phyloP scores from a whole-genome alignment of 2,329 filamentous ascomycete genomes.

The Aspergillus terreus region DNA sequence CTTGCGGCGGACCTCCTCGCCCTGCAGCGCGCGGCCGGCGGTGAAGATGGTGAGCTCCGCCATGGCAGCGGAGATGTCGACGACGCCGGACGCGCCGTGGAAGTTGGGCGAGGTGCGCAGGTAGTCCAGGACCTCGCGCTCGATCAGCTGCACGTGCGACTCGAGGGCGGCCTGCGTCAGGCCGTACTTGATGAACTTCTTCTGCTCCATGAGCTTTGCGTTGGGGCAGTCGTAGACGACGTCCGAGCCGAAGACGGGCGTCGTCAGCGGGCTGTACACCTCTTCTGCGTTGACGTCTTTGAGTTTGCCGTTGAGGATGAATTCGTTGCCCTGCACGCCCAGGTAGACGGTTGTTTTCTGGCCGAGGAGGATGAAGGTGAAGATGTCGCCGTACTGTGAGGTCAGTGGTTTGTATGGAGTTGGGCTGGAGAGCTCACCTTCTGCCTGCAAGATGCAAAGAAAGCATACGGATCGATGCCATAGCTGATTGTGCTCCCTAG shows the following conservation, averaged over 20 bases:
- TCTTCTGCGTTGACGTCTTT: conserved; percentile 90
- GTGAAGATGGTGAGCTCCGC: conserved; percentile 78
- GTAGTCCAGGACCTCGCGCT: conserved; percentile 58
- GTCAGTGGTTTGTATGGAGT: not conserved
- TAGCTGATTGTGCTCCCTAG: conserved; percentile 44
- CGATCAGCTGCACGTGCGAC: conserved; percentile 78
- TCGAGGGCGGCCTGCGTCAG: conserved; percentile 58
- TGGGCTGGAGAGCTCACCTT: conserved; percentile 57
- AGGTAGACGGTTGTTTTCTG: conserved; percentile 85
- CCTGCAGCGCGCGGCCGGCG: conserved; percentile 71
- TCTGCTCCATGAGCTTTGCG: conserved; percentile 91
- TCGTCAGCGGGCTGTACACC: conserved; percentile 73
- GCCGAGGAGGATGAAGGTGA: conserved; percentile 84
- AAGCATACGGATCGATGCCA: conserved; percentile 64
- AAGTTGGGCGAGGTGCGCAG: conserved; percentile 54
- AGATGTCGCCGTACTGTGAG: conserved; percentile 77
- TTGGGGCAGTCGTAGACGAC: conserved; percentile 91
- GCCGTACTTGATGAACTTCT: conserved; percentile 71
- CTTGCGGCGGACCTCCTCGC: conserved; percentile 68
- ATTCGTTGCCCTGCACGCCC: conserved; percentile 80
- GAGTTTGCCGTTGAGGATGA: conserved; percentile 87
- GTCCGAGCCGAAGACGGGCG: conserved; percentile 72
- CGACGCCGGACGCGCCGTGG: conserved; percentile 56
- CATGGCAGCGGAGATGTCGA: conserved; percentile 65
- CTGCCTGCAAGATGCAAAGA: conserved; percentile 68